These are phyloP conservation scores for Aspergillus aculeatus DNA, from an alignment of 2,329 filamentous ascomycete species.

Conservation along the genomic window DNA sequence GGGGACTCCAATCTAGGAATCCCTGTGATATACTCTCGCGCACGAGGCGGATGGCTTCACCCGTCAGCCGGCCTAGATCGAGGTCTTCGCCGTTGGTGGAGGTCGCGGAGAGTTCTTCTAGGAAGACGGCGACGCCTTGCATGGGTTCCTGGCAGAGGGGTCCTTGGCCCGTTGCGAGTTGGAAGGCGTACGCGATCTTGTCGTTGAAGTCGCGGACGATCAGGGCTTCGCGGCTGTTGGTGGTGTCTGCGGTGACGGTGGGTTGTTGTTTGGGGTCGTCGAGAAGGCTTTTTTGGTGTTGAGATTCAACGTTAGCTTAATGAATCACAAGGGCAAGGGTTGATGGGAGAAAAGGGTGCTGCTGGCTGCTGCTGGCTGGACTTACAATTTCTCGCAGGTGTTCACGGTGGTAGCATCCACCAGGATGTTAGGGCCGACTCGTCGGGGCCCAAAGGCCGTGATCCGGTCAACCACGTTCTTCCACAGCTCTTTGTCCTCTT, in stretches of 20 bases:
- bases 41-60: constrained; percentile 87
- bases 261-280: constrained; percentile 37
- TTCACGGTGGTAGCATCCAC: constrained; percentile 75
- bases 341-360: neutral
- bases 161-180: constrained; percentile 83
- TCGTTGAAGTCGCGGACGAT: constrained; percentile 71
- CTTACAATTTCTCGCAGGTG: constrained; percentile 71
- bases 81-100: constrained; percentile 50
- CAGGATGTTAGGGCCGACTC: constrained; percentile 83
- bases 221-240: constrained; percentile 28
- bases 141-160: constrained; percentile 91
- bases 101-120: constrained; percentile 72
- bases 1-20: constrained; percentile 93
- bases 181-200: constrained; percentile 91
- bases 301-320: neutral
- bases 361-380: constrained; percentile 13
- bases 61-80: constrained; percentile 76
- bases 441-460: constrained; percentile 81
- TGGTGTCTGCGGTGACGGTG: constrained; percentile 23
- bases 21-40: constrained; percentile 79
- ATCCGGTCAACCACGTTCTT: constrained; percentile 74
- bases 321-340: constrained; percentile 8
- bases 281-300: constrained; percentile 30
- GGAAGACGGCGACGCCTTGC: constrained; percentile 85
- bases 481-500: constrained; percentile 75